Evolutionary conservation across 1,284 basidiomycete genomes (phyloP).

Genomic region (Athelia psychrophila): DNA sequence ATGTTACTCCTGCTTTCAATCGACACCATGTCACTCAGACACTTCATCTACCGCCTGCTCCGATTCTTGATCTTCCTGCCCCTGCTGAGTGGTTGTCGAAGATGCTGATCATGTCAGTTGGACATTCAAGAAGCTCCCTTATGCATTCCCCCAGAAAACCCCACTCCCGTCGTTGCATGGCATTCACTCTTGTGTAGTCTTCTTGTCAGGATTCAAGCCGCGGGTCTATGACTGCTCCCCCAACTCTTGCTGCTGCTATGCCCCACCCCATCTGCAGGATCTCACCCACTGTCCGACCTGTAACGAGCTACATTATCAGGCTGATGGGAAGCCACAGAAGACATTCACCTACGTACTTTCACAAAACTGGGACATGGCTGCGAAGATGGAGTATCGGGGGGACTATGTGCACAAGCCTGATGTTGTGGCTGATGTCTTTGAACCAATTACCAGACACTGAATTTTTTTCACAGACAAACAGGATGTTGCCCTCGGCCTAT

Average conservation of each 20-base stretch:
- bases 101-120: no score
- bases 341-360: constrained; percentile 15
- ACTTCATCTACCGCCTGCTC: no score
- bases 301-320: constrained; percentile 2
- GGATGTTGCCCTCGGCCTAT: constrained; percentile 28
- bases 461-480: constrained; percentile 22
- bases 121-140: constrained; percentile 11
- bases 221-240: constrained; percentile 28
- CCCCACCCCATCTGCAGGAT: constrained; percentile 17
- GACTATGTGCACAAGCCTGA: constrained; percentile 8
- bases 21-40: no score
- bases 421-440: constrained; percentile 14
- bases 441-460: constrained; percentile 16
- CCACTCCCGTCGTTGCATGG: constrained; percentile 10
- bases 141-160: constrained; percentile 13
- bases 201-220: constrained; percentile 25
- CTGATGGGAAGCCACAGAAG: neutral
- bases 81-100: no score
- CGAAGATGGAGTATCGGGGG: constrained; percentile 20
- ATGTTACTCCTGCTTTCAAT: no score
- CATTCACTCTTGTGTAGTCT: constrained; percentile 10
- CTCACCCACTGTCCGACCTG: constrained; percentile 21
- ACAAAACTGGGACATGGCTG: constrained; percentile 9
- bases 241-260: constrained; percentile 28
- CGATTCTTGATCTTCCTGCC: no score